These are phyloP conservation scores for Aspergillus pseudoglaucus DNA, from an alignment of 2,329 filamentous ascomycete genomes.

Conservation along the genomic window DNA sequence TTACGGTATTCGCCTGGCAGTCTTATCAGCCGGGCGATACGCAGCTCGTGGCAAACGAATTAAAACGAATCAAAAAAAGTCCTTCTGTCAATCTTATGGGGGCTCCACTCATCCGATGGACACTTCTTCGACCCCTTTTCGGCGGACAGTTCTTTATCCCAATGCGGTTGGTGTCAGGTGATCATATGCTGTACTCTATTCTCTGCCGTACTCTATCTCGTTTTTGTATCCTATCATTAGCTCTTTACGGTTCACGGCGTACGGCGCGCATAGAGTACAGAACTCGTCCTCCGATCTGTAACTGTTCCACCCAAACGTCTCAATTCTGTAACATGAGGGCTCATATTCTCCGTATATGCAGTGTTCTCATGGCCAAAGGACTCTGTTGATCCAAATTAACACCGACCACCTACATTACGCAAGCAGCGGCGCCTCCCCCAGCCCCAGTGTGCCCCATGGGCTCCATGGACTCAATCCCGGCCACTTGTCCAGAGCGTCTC, in stretches of 20 bases:
- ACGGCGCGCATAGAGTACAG: not conserved
- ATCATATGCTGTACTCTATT: not conserved
- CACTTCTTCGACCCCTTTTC: not conserved
- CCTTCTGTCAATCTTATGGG: too few relatives aligned
- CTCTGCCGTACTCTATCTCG: not conserved
- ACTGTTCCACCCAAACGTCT: not conserved
- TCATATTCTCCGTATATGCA: not conserved
- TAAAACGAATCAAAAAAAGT: too few relatives aligned
- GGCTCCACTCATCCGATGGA: not conserved
- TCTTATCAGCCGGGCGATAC: too few relatives aligned
- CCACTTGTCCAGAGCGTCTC: slow-evolving; percentile 24
- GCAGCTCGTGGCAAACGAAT: too few relatives aligned
- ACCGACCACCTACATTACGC: slow-evolving; percentile 27
- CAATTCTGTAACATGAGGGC: not conserved
- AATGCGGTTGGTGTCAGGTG: not conserved
- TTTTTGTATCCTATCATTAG: too few relatives aligned
- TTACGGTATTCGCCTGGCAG: too few relatives aligned
- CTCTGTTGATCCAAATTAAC: slow-evolving; percentile 28
- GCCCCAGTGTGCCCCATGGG: slow-evolving; percentile 25
- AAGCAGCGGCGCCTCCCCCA: slow-evolving; percentile 25
- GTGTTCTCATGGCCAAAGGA: slow-evolving; percentile 1
- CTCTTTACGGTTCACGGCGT: not conserved
- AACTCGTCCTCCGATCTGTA: too few relatives aligned
- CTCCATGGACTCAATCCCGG: slow-evolving; percentile 3
- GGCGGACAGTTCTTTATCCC: not conserved